A percentile compares a stretch with the other conserved stretches of the same genome.
These are phyloP conservation scores for Dryadomyces quercivorus DNA, from an alignment of 2,329 filamentous ascomycete species.

Conservation along the genomic window DNA sequence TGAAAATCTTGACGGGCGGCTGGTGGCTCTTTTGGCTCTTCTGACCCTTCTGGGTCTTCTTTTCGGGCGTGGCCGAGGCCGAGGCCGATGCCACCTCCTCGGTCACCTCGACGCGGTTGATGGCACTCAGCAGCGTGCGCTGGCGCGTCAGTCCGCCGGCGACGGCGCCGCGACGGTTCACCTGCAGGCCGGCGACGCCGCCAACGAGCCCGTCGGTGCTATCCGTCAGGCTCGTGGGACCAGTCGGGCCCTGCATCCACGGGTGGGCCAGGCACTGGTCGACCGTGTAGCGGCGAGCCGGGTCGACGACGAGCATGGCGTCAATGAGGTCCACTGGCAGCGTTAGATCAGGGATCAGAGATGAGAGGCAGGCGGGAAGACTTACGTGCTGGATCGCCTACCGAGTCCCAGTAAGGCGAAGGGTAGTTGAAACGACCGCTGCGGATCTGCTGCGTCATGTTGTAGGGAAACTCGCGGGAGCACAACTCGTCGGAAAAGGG, in stretches of 20 bases:
- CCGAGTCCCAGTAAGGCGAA: constrained; percentile 87
- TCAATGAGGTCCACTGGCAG: constrained; percentile 73
- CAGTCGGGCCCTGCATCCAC: constrained; percentile 52
- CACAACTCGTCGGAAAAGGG: constrained; percentile 93
- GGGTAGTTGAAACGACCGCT: constrained; percentile 86
- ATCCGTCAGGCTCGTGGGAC: constrained; percentile 51
- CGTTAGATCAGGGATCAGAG: constrained; percentile 7
- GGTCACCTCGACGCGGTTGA: constrained; percentile 58
- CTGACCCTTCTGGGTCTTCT: no score
- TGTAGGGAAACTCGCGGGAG: constrained; percentile 70
- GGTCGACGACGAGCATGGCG: constrained; percentile 82
- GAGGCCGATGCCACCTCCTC: constrained; percentile 21
- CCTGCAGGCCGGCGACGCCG: constrained; percentile 71
- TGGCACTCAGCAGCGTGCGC: constrained; percentile 69
- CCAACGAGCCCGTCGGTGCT: constrained; percentile 87
- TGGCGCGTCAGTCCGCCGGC: constrained; percentile 65
- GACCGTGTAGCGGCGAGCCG: constrained; percentile 71
- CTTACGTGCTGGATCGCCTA: constrained; percentile 68
- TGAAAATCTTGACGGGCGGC: constrained; percentile 55
- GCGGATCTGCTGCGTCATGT: constrained; percentile 79
- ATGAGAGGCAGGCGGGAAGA: neutral
- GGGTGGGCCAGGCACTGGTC: constrained; percentile 86
- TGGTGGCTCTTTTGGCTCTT: neutral
- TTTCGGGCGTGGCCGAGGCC: neutral
- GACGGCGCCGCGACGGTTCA: constrained; percentile 75